Evolutionary conservation across 768 basidiomycete genomes (phyloP), one percentile per base, ranked within the genome.

Genomic region (Tylopilus balloui): DNA sequence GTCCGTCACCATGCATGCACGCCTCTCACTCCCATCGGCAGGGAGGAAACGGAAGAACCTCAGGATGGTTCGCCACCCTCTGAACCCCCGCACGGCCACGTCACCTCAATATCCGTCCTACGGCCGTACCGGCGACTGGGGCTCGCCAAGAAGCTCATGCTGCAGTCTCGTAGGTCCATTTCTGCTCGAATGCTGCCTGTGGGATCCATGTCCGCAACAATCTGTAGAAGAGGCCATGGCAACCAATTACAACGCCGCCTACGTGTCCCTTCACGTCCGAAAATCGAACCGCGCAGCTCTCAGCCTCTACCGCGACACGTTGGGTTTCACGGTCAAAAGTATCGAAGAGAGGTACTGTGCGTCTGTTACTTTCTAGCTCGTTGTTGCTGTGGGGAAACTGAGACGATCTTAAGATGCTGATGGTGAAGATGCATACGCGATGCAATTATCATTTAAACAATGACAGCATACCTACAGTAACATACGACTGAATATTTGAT

Each of bases 211-310:
- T 39, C 28, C 20, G 44, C 15, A 19, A 20, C 15, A 19, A 20
- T 42, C 24, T 21, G 21, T 61, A 94, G 94, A 97, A 67, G 83
- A 91, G 53, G 90, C 94, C 1, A 97, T 98, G 94, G 76, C 80
- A 13, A 79, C 80, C 2, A 78, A 91, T n/a, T 95, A 94, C 72
- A 78, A 80, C 29, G 93, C 92, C 0, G 68, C 81, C 15, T 88
- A 84, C 58, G 89, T 93, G 17, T 90, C 89, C 0, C 72, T 98
- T 19, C 93, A 97, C 58, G 94, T 98, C 24, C 79, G 95, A 39
- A 89, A 92, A 69, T 92, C 91, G n/a, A 97, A 98, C 63, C 83
- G 87, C 48, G 92, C 94, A 0, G 94, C 95, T 1, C 81, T 97
- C 37, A 81, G 78, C 11, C 73, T 97, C 45, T 98, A 97, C 66